Conservation (phyloP, 495 filamentous ascomycete species). For the Xylaria cubensis region DNA sequence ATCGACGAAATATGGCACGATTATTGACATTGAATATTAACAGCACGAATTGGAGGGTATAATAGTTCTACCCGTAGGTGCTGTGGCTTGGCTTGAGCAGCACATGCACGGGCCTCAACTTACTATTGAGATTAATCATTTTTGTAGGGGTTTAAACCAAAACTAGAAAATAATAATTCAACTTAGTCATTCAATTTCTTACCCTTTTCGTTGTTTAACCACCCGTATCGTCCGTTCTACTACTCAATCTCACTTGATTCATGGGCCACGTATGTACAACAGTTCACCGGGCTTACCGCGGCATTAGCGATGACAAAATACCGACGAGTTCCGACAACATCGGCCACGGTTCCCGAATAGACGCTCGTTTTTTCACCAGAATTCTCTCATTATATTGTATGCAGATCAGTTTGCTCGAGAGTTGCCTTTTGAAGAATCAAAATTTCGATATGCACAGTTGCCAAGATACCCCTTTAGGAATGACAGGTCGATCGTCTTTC, state of each 20-base stretch:
- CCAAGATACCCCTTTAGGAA: conserved; percentile 6
- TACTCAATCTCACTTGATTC: no score
- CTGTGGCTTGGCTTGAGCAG: background rate
- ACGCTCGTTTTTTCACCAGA: background rate
- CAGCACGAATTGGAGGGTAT: background rate
- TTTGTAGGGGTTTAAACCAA: no score
- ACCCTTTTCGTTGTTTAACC: no score
- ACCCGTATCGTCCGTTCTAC: background rate
- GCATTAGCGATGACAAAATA: background rate
- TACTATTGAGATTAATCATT: no score
- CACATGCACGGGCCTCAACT: no score
- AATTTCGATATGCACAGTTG: background rate
- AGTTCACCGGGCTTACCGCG: background rate
- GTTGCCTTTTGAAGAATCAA: background rate
- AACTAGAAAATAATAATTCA: background rate
- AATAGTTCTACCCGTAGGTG: background rate
- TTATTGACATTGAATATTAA: background rate
- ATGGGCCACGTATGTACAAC: background rate
- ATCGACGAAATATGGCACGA: conserved; percentile 4
- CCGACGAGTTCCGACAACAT: background rate
- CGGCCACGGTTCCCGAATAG: conserved; percentile 5
- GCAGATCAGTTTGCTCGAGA: background rate
- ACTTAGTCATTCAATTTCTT: background rate
- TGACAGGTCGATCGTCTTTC: background rate
- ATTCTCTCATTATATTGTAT: background rate